These are phyloP conservation scores for Parietaria judaica DNA, from an alignment of 306 rosid genomes.

Conservation along the genomic window DNA sequence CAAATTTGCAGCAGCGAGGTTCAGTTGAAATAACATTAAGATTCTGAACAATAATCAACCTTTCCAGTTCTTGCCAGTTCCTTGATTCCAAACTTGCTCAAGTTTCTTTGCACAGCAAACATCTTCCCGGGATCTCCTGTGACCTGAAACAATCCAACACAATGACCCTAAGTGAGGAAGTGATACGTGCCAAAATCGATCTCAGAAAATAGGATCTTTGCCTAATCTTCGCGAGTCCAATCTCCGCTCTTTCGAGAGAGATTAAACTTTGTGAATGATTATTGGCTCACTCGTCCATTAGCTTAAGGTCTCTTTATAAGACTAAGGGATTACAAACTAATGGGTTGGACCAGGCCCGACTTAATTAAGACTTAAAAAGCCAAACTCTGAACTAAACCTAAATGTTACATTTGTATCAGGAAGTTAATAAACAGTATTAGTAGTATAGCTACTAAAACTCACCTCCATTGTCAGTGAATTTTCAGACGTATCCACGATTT, in stretches of 20 bases:
- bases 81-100: conserved; percentile 42
- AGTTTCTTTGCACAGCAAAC: conserved; percentile 44
- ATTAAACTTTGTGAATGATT: no score
- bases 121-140: conserved; percentile 62
- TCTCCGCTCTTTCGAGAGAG: no score
- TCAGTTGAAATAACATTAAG: neutral
- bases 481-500: conserved; percentile 45
- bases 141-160: conserved; percentile 30
- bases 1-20: neutral
- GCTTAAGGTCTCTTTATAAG: no score
- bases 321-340: no score
- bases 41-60: conserved; percentile 15
- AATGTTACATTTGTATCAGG: no score
- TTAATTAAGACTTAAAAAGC: no score
- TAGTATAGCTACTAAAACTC: conserved; percentile 7
- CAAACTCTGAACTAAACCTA: no score
- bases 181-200: neutral
- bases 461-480: conserved; percentile 47
- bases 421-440: neutral
- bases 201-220: no score
- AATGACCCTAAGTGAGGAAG: neutral
- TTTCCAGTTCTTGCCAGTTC: conserved; percentile 60
- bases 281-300: no score
- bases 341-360: no score
- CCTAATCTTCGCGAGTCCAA: no score